phyloP scores from a whole-genome alignment of 331 rosid species.

The Saraca asoca region DNA sequence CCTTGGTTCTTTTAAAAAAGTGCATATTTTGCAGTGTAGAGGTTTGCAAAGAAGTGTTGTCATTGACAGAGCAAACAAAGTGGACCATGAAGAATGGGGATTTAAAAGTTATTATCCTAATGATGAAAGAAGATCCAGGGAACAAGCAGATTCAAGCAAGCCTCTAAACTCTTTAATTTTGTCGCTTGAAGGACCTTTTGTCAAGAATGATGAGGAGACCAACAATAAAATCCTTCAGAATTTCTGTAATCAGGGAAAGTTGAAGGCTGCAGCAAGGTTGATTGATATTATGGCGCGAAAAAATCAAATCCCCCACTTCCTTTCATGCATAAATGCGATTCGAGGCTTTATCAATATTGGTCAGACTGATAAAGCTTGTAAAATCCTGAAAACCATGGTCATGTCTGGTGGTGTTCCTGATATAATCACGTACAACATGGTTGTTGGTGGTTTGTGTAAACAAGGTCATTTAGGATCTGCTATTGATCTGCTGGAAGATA shows the following conservation, averaged over 20 bases:
- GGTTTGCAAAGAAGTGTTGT: slow-evolving; percentile 48
- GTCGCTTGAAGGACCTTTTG: slow-evolving; percentile 54
- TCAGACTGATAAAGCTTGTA: slow-evolving; percentile 56
- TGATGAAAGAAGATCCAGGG: slow-evolving; percentile 34
- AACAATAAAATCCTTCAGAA: slow-evolving; percentile 63
- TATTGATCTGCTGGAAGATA: slow-evolving; percentile 58
- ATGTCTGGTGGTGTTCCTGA: slow-evolving; percentile 92
- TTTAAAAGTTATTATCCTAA: slow-evolving; percentile 33
- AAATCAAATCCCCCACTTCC: slow-evolving; percentile 75
- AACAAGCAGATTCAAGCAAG: slow-evolving; percentile 41
- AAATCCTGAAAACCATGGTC: slow-evolving; percentile 57
- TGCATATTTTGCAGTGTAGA: slow-evolving; percentile 29
- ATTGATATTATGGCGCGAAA: slow-evolving; percentile 73
- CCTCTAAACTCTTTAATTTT: slow-evolving; percentile 35
- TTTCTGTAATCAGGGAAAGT: slow-evolving; percentile 62
- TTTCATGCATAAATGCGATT: slow-evolving; percentile 65
- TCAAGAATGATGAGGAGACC: slow-evolving; percentile 54
- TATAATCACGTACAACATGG: slow-evolving; percentile 73
- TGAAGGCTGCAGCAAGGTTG: slow-evolving; percentile 61
- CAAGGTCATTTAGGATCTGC: slow-evolving; percentile 60
- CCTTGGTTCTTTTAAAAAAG: slow-evolving; percentile 25
- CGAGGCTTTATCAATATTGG: slow-evolving; percentile 63
- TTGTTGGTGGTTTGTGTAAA: slow-evolving; percentile 70
- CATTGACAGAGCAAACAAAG: slow-evolving; percentile 56
- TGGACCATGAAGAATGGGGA: slow-evolving; percentile 42